These are phyloP conservation scores for Euphrasia arctica DNA, from an alignment of 305 asterid species.

Conservation along the genomic window DNA sequence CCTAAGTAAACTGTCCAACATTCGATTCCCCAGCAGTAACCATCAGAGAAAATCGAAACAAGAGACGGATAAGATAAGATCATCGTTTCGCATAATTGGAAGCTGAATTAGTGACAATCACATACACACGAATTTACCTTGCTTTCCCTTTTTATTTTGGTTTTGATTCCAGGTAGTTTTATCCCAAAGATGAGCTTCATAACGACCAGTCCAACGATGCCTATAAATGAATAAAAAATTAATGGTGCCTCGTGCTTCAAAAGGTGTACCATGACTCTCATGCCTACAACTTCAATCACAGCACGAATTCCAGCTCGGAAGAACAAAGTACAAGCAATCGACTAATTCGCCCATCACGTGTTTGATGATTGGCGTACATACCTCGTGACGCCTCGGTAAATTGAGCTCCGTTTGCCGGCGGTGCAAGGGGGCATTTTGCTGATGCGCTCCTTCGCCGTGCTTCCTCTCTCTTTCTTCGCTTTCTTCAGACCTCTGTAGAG, in stretches of 20 bases:
- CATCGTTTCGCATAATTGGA: conserved; percentile 17
- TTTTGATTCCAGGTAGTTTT: conserved; percentile 99
- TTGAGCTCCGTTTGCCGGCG: conserved; percentile 98
- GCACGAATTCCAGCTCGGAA: conserved; percentile 1
- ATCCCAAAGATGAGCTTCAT: conserved; percentile 99
- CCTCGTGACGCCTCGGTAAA: conserved; percentile 99
- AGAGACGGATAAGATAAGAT: conserved; percentile 33
- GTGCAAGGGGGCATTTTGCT: conserved; percentile 99
- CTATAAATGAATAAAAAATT: conserved; percentile 34
- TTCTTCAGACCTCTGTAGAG: conserved; percentile 82
- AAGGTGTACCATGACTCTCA: conserved; percentile 15
- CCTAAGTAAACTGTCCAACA: conserved; percentile 84
- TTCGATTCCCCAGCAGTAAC: conserved; percentile 33
- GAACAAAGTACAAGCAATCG: not conserved
- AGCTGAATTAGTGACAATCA: conserved; percentile 8
- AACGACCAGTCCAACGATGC: conserved; percentile 99
- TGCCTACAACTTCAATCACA: conserved; percentile 9
- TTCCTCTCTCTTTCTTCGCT: conserved; percentile 89
- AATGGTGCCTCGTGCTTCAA: conserved; percentile 25
- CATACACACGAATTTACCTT: conserved; percentile 50
- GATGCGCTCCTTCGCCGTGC: conserved; percentile 97
- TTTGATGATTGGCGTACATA: conserved; percentile 31
- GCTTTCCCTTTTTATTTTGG: conserved; percentile 98
- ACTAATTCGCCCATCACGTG: conserved; percentile 29
- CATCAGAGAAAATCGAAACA: conserved; percentile 29